Evolutionary conservation across 106 monocot species (phyloP), one percentile per base, ranked within the genome.

Genomic region (Dendrobium nobile): DNA sequence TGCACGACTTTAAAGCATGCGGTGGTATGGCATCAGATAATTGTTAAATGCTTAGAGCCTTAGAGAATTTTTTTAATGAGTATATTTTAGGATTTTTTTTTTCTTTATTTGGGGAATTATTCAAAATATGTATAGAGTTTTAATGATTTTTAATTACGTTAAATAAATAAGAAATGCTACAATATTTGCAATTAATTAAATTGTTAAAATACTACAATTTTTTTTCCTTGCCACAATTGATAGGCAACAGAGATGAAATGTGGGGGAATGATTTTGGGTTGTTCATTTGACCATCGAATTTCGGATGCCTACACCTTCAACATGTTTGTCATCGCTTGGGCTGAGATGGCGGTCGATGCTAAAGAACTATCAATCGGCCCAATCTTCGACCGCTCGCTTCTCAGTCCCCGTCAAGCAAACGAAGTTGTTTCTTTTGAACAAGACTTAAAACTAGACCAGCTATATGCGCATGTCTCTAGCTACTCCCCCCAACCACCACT

Each of bases 281-380:
- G 91, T 82, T 79, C 83, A 5, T 93, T 93, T 77, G 93, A 95
- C 77, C 92, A 91, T 82, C 84, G 88, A 19, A 58, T 91, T n/a
- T 82, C 86, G 42, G 88, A 91, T 55, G 88, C 88, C 43, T 77
- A 88, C 86, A 80, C 90, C 1, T 82, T 88, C 83, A 88, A 90
- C 82, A 90, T 90, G 90, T 90, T 90, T 77, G 75, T 90, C 18
- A 51, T 84, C 2, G 54, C 77, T 0, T 91, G 90, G 90, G 78
- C 88, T 7, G 86, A 86, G 70, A 78, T 54, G 15, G 77, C 90
- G 1, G 17, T 20, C 6, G 41, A 4, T 5, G 18, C 45, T 11
- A 13, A 51, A 13, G 81, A 81, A 37, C 4, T 72, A 6, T 75
- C 90, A 24, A 1, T 31, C 9, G 20, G 26, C 31, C 90, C 90